Percentiles rank a stretch among this genome's conserved stretches.
Conservation (phyloP, 495 filamentous ascomycete genomes). For the Penicillium verhagenii region DNA sequence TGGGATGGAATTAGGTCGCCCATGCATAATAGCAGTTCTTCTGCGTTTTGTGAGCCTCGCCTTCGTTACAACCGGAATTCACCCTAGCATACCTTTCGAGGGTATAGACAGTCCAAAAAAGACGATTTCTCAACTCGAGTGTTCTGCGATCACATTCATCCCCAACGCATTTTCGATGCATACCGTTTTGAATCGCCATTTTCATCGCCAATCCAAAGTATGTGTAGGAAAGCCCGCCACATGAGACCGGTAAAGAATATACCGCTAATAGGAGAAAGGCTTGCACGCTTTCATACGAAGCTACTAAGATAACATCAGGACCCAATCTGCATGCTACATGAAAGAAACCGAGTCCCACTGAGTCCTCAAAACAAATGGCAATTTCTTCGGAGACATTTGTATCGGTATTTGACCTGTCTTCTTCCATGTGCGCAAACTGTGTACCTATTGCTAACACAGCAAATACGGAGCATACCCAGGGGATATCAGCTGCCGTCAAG, state of each 20-base stretch:
- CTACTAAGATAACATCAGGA: slow-evolving; percentile 48
- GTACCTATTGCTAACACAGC: slow-evolving; percentile 48
- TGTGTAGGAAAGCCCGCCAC: slow-evolving; percentile 46
- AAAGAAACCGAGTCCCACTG: slow-evolving; percentile 48
- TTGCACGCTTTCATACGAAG: slow-evolving; percentile 49
- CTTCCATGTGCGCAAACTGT: slow-evolving; percentile 50
- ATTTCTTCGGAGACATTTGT: slow-evolving; percentile 27
- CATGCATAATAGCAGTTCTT: slow-evolving; percentile 42
- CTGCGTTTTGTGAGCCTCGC: slow-evolving; percentile 3
- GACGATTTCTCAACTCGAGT: slow-evolving; percentile 43
- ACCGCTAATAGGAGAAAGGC: slow-evolving; percentile 46
- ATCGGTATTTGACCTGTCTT: slow-evolving; percentile 24
- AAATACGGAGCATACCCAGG: slow-evolving; percentile 42
- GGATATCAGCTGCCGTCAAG: slow-evolving; percentile 39
- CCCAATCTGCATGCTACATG: slow-evolving; percentile 44
- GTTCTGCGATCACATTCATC: slow-evolving; percentile 34
- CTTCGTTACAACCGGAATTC: background rate
- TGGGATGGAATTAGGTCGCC: slow-evolving; percentile 39
- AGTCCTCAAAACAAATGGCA: slow-evolving; percentile 40
- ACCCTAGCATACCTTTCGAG: slow-evolving; percentile 37
- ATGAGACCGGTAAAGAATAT: slow-evolving; percentile 45
- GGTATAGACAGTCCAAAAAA: slow-evolving; percentile 49
- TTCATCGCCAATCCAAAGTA: slow-evolving; percentile 49
- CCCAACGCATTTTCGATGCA: slow-evolving; percentile 47
- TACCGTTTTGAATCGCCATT: slow-evolving; percentile 51